Percentiles rank a stretch among this genome's conserved stretches.
Conservation (phyloP, 306 rosid species). For the Quercus berberidifolia region DNA sequence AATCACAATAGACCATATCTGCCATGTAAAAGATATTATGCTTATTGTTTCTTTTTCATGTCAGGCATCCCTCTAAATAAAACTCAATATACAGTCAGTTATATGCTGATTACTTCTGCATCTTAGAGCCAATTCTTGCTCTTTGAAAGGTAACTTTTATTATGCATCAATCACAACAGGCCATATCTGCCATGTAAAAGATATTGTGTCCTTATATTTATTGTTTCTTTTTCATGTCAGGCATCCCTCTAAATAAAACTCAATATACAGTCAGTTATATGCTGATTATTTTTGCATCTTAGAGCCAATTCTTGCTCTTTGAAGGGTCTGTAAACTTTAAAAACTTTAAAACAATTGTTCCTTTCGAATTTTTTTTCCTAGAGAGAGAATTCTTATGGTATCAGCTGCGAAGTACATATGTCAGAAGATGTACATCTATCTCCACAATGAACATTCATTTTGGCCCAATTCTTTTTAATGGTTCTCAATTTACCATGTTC, state of each 20-base stretch:
- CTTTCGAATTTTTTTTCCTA: not conserved
- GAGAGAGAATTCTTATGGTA: not conserved
- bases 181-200: too few relatives aligned
- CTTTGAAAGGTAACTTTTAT: not conserved
- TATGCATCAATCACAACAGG: too few relatives aligned
- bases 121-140: not conserved
- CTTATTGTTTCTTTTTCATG: not conserved
- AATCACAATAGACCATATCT: too few relatives aligned
- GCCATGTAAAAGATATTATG: too few relatives aligned
- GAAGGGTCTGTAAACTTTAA: not conserved
- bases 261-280: constrained; percentile 74
- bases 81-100: constrained; percentile 70
- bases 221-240: constrained; percentile 30
- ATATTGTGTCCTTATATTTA: too few relatives aligned
- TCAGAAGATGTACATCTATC: not conserved
- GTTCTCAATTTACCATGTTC: not conserved
- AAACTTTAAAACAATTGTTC: not conserved
- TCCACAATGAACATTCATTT: not conserved
- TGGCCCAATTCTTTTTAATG: not conserved
- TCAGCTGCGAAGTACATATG: not conserved
- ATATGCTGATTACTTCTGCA: constrained; percentile 71
- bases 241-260: constrained; percentile 73
- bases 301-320: not conserved
- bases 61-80: constrained; percentile 85
- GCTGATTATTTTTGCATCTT: constrained; percentile 63